Percentiles rank a stretch among this genome's conserved stretches.
Conservation (phyloP, 208 protist genomes). For the Wallacemonas rigidus region DNA sequence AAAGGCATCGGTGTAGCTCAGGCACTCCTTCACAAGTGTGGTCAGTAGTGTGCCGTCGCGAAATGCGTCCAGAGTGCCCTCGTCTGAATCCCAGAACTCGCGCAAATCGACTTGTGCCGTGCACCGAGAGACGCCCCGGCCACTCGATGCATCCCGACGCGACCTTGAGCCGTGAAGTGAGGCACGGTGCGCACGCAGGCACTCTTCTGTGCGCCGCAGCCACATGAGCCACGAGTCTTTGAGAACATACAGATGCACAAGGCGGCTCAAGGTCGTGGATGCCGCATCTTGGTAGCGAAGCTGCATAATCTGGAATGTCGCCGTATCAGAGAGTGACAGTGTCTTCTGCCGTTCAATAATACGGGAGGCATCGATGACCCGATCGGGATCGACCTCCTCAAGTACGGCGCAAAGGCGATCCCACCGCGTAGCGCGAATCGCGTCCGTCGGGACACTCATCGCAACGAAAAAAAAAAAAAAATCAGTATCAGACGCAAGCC, state of each 20-base stretch:
- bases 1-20: constrained; percentile 17
- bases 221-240: constrained; percentile 51
- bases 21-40: constrained; percentile 33
- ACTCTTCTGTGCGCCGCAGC: constrained; percentile 31
- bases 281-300: constrained; percentile 44
- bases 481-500: neutral
- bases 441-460: constrained; percentile 6
- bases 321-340: constrained; percentile 38
- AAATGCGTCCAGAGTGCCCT: constrained; percentile 42
- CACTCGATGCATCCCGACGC: neutral
- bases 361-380: constrained; percentile 46
- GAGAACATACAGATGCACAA: constrained; percentile 46
- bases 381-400: constrained; percentile 48
- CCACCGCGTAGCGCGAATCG: constrained; percentile 45
- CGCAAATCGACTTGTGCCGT: constrained; percentile 26
- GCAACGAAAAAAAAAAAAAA: constrained; percentile 20
- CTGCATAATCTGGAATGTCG: constrained; percentile 46
- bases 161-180: constrained; percentile 3
- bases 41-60: constrained; percentile 44
- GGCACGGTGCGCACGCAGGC: constrained; percentile 17
- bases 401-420: constrained; percentile 54
- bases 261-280: constrained; percentile 22
- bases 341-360: constrained; percentile 51
- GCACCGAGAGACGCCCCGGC: neutral
- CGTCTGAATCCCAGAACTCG: constrained; percentile 33